Evolutionary conservation across 2,329 filamentous ascomycete genomes (phyloP).

Genomic region (Orbilia javanica): DNA sequence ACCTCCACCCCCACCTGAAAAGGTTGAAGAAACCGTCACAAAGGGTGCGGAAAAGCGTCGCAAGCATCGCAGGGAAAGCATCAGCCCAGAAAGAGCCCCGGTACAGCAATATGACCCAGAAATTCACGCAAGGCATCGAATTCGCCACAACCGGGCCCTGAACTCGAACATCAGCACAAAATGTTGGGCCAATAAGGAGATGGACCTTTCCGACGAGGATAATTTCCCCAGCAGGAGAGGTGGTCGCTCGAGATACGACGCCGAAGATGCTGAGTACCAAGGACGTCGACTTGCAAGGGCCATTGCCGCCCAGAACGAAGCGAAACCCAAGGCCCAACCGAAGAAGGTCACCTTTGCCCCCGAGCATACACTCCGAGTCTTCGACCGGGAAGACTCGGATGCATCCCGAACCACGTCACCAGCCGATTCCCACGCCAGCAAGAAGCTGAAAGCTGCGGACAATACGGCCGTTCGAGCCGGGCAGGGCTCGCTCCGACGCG

Average conservation of each 20-base stretch:
- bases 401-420: constrained; percentile 26
- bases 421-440: constrained; percentile 13
- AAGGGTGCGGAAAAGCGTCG: neutral
- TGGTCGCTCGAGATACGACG: constrained; percentile 2
- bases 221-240: constrained; percentile 43
- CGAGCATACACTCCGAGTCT: constrained; percentile 27
- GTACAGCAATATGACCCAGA: neutral
- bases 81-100: neutral
- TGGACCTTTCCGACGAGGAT: constrained; percentile 49
- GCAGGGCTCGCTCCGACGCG: neutral
- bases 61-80: neutral
- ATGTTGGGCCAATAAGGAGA: constrained; percentile 25
- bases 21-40: neutral
- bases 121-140: neutral
- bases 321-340: neutral
- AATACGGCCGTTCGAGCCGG: neutral
- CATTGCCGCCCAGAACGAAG: neutral
- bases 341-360: constrained; percentile 46
- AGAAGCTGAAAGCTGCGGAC: constrained; percentile 20
- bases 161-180: neutral
- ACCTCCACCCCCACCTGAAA: neutral
- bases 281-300: constrained; percentile 29
- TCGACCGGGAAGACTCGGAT: constrained; percentile 14
- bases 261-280: constrained; percentile 12
- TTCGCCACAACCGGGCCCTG: neutral